Conservation (phyloP, 2,329 filamentous ascomycete genomes). For the Pseudogymnoascus sp. region DNA sequence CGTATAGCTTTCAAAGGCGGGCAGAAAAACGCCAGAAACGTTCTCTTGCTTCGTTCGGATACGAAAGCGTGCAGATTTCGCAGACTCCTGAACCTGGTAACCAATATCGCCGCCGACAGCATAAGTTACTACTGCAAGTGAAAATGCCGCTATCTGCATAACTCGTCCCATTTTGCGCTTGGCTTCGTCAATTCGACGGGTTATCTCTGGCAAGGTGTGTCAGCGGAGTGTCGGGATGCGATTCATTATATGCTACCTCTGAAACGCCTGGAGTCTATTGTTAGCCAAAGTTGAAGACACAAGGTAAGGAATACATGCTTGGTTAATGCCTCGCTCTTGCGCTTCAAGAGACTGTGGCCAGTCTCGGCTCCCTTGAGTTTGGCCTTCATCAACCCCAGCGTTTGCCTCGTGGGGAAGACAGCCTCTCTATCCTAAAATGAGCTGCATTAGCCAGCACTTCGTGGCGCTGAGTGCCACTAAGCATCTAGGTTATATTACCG, state of each 20-base stretch:
- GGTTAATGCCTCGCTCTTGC: slow-evolving; percentile 95
- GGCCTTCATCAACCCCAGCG: slow-evolving; percentile 90
- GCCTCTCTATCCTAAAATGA: slow-evolving; percentile 72
- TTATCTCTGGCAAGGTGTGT: slow-evolving; percentile 65
- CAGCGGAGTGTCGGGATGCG: slow-evolving; percentile 6
- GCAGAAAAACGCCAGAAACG: slow-evolving; percentile 90
- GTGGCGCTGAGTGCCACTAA: slow-evolving; percentile 13
- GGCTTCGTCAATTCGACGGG: slow-evolving; percentile 91
- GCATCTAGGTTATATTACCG: slow-evolving; percentile 30
- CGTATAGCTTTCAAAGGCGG: slow-evolving; percentile 84
- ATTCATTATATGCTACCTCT: slow-evolving; percentile 52
- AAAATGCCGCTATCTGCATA: slow-evolving; percentile 98
- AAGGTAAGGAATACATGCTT: slow-evolving; percentile 53
- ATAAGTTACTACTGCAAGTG: slow-evolving; percentile 92
- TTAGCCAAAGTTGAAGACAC: slow-evolving; percentile 22
- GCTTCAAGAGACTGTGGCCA: slow-evolving; percentile 88
- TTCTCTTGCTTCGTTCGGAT: slow-evolving; percentile 96
- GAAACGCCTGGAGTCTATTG: slow-evolving; percentile 56
- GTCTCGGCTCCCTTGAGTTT: slow-evolving; percentile 92
- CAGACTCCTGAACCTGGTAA: slow-evolving; percentile 95
- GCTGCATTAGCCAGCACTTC: slow-evolving; percentile 12
- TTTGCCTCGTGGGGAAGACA: slow-evolving; percentile 96
- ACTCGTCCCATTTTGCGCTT: slow-evolving; percentile 99
- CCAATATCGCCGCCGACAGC: slow-evolving; percentile 91
- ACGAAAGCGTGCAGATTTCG: slow-evolving; percentile 84